Base-by-base conservation (phyloP, 78 protist species). In the Guillardia theta region DNA sequence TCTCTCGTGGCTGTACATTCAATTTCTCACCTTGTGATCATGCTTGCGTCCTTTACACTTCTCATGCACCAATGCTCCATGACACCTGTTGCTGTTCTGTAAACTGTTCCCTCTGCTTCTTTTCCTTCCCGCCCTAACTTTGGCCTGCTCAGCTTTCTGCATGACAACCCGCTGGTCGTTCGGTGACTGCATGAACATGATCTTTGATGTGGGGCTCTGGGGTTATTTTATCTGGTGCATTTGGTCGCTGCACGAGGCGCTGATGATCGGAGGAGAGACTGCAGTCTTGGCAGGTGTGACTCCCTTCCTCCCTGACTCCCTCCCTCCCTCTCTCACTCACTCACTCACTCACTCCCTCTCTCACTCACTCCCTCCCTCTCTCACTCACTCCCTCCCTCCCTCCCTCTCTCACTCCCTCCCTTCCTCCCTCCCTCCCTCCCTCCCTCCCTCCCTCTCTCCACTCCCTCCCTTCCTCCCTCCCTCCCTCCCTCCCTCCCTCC, bases 241-340 rank as follows among this genome's bases (percentile, higher is more conserved):
- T 43, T 70, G 83, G 83, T 70, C 83, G 41, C 83, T 70, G 83
- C 83, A 70, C 41, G 83, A 70, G 83, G 83, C 41, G 33, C 83
- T 70, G 39, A 58, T 58, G 70, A 58, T 58, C 70, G 70, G 70
- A 9, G 70, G 70, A 24, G 70, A 58, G 70, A 6, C 6, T 30
- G 70, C 70, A 8, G 39, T 58, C 70, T 30, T 58, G 39, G 70
- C 70, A 58, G 70, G 70, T 30, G 21, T 58, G 27, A 30, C 21
- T 30, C 70, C 21, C 70, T 8, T 24, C 27, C 21, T 58, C 2
- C 27, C 2, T 58, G 27, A 3, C 3, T 58, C 6, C 70, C 58
- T 50, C 15, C 30, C 58, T 10, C 58, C 58, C 15, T 50, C 58
- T 50, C 58, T 10, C 58, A 50, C 58, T 10, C 58, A 15, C 58